Percentiles rank a stretch among this genome's conserved stretches.
phyloP scores from a whole-genome alignment of 495 filamentous ascomycete genomes.

The Trichoderma asperelloides region DNA sequence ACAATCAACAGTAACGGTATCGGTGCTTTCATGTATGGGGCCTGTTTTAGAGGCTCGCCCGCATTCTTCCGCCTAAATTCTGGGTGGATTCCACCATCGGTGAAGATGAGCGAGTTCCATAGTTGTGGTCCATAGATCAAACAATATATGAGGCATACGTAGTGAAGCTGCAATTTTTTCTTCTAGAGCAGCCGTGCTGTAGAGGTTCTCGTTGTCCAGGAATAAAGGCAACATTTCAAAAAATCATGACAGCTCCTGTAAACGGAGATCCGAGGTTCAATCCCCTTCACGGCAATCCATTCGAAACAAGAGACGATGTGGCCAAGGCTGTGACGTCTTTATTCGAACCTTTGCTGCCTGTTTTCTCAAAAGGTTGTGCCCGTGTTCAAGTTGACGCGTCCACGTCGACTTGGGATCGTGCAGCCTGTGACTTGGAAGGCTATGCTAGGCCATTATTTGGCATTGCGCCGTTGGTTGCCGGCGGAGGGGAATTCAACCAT shows the following conservation, averaged over 20 bases:
- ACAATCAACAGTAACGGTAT: background rate
- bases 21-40: too few relatives aligned
- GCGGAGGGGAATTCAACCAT: background rate
- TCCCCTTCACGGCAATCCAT: background rate
- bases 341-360: background rate
- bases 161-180: background rate
- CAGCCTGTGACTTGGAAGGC: background rate
- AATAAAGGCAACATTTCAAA: background rate
- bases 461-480: background rate
- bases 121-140: too few relatives aligned
- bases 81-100: too few relatives aligned
- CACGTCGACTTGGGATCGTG: background rate
- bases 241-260: background rate
- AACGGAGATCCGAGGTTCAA: background rate
- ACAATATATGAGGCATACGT: too few relatives aligned
- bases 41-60: too few relatives aligned
- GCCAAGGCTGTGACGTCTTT: background rate
- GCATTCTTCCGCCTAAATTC: too few relatives aligned
- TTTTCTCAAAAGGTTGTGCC: background rate
- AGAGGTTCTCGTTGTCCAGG: background rate
- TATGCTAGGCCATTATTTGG: background rate
- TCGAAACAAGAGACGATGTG: background rate
- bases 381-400: background rate
- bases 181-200: background rate
- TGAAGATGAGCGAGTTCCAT: too few relatives aligned